Percentiles rank a stretch among this genome's conserved stretches.
phyloP scores from a whole-genome alignment of 257 asterid species.

The Parsonsia alboflavescens region DNA sequence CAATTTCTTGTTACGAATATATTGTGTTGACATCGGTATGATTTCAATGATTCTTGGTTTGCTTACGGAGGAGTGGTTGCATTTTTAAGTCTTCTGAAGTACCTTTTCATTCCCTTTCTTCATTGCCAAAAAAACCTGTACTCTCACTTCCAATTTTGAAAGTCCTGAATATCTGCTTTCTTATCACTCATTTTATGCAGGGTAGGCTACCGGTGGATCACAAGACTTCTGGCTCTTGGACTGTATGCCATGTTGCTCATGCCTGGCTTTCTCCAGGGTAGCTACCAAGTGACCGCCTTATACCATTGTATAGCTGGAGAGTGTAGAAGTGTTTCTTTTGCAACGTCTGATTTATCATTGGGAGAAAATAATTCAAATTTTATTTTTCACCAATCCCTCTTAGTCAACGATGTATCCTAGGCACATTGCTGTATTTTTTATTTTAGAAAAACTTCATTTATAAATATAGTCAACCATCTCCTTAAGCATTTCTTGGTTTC shows the following conservation, averaged over 20 bases:
- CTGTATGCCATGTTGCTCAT: constrained; percentile 81
- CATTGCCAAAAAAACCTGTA: not conserved
- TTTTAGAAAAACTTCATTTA: not conserved
- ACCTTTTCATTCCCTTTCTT: not conserved
- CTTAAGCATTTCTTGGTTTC: not conserved
- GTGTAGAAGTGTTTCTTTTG: not conserved
- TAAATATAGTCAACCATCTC: not conserved
- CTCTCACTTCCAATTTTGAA: not conserved
- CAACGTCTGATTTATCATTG: not conserved
- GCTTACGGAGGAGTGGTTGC: not conserved
- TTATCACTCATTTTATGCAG: constrained; percentile 55
- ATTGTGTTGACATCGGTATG: not conserved
- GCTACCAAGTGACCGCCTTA: constrained; percentile 11
- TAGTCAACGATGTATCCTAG: not conserved
- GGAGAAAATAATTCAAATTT: constrained; percentile 1
- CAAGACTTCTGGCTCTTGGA: constrained; percentile 70
- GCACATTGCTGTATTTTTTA: not conserved
- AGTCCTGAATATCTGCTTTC: constrained; percentile 9
- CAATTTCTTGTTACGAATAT: not conserved
- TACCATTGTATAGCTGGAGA: constrained; percentile 1
- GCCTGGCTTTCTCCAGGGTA: constrained; percentile 99
- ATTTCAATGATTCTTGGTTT: not conserved
- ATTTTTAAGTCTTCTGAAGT: not conserved
- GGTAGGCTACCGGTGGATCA: constrained; percentile 96
- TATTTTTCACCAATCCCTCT: not conserved